Percentiles rank a stretch among this genome's conserved stretches.
These are phyloP conservation scores for Buxus sempervirens DNA, from an alignment of 164 flowering plant genomes.

Conservation along the genomic window DNA sequence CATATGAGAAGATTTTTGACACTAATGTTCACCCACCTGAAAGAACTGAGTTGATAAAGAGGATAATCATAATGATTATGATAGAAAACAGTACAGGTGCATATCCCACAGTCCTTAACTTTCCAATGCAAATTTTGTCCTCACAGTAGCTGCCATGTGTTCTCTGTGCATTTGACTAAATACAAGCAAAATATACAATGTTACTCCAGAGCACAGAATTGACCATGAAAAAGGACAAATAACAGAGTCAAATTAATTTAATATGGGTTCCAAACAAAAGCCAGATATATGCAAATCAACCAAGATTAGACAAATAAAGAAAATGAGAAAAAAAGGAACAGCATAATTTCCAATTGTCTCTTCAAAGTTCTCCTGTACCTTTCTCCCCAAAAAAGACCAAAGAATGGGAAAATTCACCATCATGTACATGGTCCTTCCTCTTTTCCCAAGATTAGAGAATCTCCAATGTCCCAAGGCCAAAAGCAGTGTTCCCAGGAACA, in stretches of 20 bases:
- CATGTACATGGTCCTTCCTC: no score
- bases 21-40: slow-evolving; percentile 41
- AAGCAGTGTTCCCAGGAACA: no score
- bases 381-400: no score
- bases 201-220: slow-evolving; percentile 4
- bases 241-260: neutral
- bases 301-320: neutral
- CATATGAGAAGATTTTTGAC: neutral
- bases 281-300: neutral
- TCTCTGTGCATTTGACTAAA: slow-evolving; percentile 67
- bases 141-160: slow-evolving; percentile 32
- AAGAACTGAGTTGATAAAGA: slow-evolving; percentile 80
- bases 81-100: slow-evolving; percentile 66
- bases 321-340: neutral
- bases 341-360: neutral
- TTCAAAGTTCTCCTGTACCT: no score
- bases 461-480: no score
- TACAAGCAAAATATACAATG: slow-evolving; percentile 13
- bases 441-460: no score
- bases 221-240: neutral
- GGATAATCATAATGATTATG: slow-evolving; percentile 38
- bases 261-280: neutral
- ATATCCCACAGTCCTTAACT: slow-evolving; percentile 50
- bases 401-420: no score
- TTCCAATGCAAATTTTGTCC: slow-evolving; percentile 43